phyloP scores from a whole-genome alignment of 2,329 filamentous ascomycete species.

The Aspergillus neoniger region DNA sequence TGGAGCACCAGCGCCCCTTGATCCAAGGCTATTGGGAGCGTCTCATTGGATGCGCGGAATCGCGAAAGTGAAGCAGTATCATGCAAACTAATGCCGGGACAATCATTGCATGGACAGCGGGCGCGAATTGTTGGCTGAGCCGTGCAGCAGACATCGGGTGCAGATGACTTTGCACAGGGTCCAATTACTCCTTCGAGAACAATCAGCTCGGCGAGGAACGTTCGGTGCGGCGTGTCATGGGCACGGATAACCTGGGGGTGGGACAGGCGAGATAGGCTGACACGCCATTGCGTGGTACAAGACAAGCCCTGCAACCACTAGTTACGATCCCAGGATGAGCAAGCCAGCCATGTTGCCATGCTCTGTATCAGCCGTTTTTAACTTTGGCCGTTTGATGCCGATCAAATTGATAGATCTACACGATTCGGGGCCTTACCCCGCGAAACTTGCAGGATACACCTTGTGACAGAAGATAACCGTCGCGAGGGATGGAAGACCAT shows the following conservation, averaged over 20 bases:
- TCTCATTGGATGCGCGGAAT: slow-evolving; percentile 16
- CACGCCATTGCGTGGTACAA: slow-evolving; percentile 8
- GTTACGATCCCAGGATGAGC: slow-evolving; percentile 1
- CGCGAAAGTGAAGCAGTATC: slow-evolving; percentile 17
- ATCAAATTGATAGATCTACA: slow-evolving; percentile 13
- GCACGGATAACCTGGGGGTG: slow-evolving; percentile 4
- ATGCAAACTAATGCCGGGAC: slow-evolving; percentile 22
- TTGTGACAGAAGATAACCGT: slow-evolving; percentile 4
- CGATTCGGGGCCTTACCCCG: not conserved
- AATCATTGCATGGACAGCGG: slow-evolving; percentile 25
- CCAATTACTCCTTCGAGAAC: slow-evolving; percentile 19
- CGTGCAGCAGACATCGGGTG: slow-evolving; percentile 15
- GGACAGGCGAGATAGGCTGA: slow-evolving; percentile 13
- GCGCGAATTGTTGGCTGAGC: slow-evolving; percentile 16
- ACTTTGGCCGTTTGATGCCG: slow-evolving; percentile 4
- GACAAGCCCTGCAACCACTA: not conserved
- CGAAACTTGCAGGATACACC: not conserved
- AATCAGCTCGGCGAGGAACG: slow-evolving; percentile 11
- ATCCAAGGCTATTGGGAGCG: not conserved
- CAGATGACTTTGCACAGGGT: slow-evolving; percentile 22
- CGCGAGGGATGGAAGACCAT: not conserved
- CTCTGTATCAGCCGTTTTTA: not conserved
- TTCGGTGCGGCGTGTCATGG: slow-evolving; percentile 6
- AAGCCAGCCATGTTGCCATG: not conserved
- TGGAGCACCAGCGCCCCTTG: not conserved